A percentile compares a stretch with the other conserved stretches of the same genome.
phyloP scores from a whole-genome alignment of 208 protist species.

The Balamuthia mandrillaris region DNA sequence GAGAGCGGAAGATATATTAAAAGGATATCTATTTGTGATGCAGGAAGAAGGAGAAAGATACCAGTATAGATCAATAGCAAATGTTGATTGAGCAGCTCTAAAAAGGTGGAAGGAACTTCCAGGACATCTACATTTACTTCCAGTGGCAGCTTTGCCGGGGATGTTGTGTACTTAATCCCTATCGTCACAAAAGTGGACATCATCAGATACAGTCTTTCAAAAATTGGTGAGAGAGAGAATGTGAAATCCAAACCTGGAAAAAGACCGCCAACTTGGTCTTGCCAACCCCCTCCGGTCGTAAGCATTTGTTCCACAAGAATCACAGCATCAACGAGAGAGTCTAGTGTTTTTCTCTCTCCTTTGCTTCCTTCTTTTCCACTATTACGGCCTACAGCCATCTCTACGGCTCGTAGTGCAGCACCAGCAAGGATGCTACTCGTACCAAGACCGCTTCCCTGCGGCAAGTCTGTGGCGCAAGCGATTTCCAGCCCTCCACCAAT shows the following conservation, averaged over 20 bases:
- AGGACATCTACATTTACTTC: no score
- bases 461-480: not conserved
- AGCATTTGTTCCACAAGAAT: conserved; percentile 60
- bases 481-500: not conserved
- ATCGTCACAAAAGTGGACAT: no score
- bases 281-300: conserved; percentile 59
- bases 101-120: not conserved
- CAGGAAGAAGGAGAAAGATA: not conserved
- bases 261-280: conserved; percentile 58
- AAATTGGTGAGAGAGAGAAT: not conserved
- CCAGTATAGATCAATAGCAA: conserved; percentile 51
- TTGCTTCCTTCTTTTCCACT: no score
- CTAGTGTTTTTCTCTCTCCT: no score
- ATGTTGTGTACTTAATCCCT: no score
- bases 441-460: conserved; percentile 46
- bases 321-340: conserved; percentile 2
- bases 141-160: no score
- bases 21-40: no score
- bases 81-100: conserved; percentile 39
- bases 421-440: conserved; percentile 44
- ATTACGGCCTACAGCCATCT: not conserved
- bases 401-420: conserved; percentile 22
- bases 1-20: not conserved
- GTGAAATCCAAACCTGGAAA: conserved; percentile 47
- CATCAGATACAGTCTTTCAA: no score